Evolutionary conservation across 768 basidiomycete genomes (phyloP).

Genomic region (Trametes coccinea): DNA sequence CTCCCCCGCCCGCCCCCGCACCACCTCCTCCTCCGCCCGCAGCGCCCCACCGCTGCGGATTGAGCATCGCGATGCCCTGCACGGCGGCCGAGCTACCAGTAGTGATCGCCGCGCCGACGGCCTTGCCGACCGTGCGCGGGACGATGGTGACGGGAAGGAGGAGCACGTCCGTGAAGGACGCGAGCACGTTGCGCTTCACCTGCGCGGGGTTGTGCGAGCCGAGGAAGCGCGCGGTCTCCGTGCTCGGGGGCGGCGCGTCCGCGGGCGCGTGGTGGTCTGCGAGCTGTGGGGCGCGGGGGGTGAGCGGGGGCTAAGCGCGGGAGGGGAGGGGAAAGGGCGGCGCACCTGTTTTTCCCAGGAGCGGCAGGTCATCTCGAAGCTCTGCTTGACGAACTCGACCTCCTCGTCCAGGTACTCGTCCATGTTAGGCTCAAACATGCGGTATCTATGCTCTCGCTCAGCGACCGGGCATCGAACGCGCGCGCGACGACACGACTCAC

Average conservation of each 20-base stretch:
- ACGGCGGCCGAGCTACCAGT: constrained; percentile 77
- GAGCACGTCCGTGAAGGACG: constrained; percentile 87
- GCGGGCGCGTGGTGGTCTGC: constrained; percentile 24
- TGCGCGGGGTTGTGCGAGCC: constrained; percentile 85
- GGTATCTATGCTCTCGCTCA: constrained; percentile 55
- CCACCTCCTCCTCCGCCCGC: constrained; percentile 16
- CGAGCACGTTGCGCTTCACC: constrained; percentile 89
- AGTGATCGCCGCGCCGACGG: constrained; percentile 65
- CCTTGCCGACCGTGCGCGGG: constrained; percentile 63
- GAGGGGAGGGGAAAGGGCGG: background rate
- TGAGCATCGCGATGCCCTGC: constrained; percentile 85
- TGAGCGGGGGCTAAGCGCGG: background rate
- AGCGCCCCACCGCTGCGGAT: constrained; percentile 83
- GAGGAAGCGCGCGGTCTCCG: constrained; percentile 62
- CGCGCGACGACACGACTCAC: constrained; percentile 43
- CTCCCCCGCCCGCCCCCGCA: background rate
- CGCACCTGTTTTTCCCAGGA: constrained; percentile 78
- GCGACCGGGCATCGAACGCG: background rate
- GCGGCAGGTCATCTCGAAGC: constrained; percentile 73
- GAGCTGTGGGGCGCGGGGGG: constrained; percentile 17
- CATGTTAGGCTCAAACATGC: constrained; percentile 96
- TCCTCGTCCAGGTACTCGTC: constrained; percentile 98
- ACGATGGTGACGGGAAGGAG: constrained; percentile 96
- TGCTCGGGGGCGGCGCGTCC: background rate
- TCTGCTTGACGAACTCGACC: constrained; percentile 73